These are phyloP conservation scores for Aureobasidium sp. DNA, from an alignment of 2,329 filamentous ascomycete species.

Conservation along the genomic window DNA sequence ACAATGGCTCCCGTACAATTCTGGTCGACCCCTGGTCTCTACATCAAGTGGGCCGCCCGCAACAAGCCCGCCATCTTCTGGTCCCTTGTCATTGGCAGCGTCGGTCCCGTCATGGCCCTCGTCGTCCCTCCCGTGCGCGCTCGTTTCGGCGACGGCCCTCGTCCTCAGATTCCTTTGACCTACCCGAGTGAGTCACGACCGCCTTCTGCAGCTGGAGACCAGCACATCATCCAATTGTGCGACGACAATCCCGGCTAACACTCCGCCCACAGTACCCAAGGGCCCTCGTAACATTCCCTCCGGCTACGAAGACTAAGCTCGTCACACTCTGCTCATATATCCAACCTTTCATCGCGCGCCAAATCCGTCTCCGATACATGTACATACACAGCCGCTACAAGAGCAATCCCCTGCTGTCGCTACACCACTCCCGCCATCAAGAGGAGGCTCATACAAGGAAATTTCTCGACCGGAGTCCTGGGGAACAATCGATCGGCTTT, in stretches of 20 bases:
- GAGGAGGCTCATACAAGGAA: neutral
- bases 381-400: conserved; percentile 1
- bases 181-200: conserved; percentile 70
- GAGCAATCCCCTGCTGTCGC: neutral
- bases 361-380: neutral
- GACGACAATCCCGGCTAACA: neutral
- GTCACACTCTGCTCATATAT: neutral
- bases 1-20: conserved; percentile 68
- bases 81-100: conserved; percentile 65
- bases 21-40: conserved; percentile 76
- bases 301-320: conserved; percentile 40
- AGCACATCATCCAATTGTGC: neutral
- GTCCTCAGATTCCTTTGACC: conserved; percentile 70
- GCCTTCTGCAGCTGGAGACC: neutral
- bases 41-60: conserved; percentile 80
- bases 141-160: conserved; percentile 65
- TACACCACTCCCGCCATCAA: neutral
- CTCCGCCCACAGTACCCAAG: conserved; percentile 37
- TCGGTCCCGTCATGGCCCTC: conserved; percentile 65
- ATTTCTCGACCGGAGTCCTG: neutral
- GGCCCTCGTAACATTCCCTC: conserved; percentile 39
- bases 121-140: conserved; percentile 67
- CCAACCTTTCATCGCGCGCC: neutral
- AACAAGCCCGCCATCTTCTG: conserved; percentile 90
- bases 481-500: neutral